Conservation (phyloP, 2,329 filamentous ascomycete genomes). For the Aspergillus tanneri region DNA sequence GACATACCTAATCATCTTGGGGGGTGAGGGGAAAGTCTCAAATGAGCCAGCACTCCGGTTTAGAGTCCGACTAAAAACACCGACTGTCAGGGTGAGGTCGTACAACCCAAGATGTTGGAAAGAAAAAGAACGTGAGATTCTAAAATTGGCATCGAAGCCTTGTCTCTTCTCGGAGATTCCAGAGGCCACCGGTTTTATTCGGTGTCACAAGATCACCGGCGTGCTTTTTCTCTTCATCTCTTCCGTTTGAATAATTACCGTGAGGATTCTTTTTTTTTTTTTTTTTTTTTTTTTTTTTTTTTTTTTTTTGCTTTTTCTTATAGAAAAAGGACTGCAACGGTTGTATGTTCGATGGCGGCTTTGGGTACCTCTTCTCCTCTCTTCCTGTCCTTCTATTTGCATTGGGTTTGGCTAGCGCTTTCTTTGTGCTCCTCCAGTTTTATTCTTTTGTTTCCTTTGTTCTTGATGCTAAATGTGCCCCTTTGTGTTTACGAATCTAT, state of each 20-base stretch:
- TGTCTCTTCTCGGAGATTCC: neutral
- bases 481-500: neutral
- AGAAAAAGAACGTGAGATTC: neutral
- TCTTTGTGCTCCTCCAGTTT: neutral
- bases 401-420: neutral
- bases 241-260: too few relatives aligned
- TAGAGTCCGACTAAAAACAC: too few relatives aligned
- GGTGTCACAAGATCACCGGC: neutral
- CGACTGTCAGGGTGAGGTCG: too few relatives aligned
- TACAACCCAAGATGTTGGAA: neutral
- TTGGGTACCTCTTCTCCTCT: neutral
- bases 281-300: neutral
- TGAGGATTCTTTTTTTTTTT: neutral
- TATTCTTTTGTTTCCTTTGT: neutral
- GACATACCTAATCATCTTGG: too few relatives aligned
- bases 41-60: too few relatives aligned
- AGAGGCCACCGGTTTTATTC: neutral
- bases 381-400: neutral
- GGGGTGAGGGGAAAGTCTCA: too few relatives aligned
- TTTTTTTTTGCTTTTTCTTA: neutral
- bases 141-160: neutral
- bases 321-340: neutral
- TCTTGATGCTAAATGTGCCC: neutral
- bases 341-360: slow-evolving; percentile 1
- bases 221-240: neutral